Evolutionary conservation across 2,329 filamentous ascomycete genomes (phyloP).

Genomic region (Cercospora janseana): DNA sequence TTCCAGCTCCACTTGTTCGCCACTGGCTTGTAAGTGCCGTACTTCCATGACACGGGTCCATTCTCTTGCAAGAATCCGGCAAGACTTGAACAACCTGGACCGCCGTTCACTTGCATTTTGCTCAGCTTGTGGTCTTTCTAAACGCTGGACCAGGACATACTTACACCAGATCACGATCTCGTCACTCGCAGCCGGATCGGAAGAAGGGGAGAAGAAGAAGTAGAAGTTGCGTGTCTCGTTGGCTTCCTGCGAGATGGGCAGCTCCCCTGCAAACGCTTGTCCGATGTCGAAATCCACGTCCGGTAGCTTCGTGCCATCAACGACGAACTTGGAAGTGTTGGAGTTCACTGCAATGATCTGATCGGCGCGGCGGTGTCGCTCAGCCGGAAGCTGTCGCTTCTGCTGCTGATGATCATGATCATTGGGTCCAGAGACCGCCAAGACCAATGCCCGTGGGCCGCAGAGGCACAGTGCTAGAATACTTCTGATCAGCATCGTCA

Average conservation of each 20-base stretch:
- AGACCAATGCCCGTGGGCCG: background rate
- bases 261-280: slow-evolving; percentile 37
- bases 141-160: slow-evolving; percentile 7
- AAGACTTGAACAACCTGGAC: slow-evolving; percentile 28
- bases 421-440: background rate
- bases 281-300: slow-evolving; percentile 38
- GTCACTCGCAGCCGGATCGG: slow-evolving; percentile 45
- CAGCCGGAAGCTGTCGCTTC: background rate
- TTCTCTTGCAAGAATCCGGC: slow-evolving; percentile 27
- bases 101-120: slow-evolving; percentile 38
- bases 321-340: slow-evolving; percentile 8
- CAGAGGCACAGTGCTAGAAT: background rate
- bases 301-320: slow-evolving; percentile 32
- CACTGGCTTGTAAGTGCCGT: slow-evolving; percentile 41
- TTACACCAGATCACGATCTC: slow-evolving; percentile 38
- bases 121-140: too few relatives aligned
- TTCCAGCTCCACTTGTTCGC: slow-evolving; percentile 50
- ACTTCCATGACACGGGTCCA: slow-evolving; percentile 45
- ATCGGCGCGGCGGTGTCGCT: background rate
- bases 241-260: slow-evolving; percentile 33
- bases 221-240: slow-evolving; percentile 40
- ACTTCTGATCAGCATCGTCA: background rate
- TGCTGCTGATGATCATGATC: background rate
- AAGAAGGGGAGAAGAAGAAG: slow-evolving; percentile 52
- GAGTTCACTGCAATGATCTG: background rate